Evolutionary conservation across 2,329 filamentous ascomycete genomes (phyloP).

Genomic region (Aspergillus oerlinghausenensis): DNA sequence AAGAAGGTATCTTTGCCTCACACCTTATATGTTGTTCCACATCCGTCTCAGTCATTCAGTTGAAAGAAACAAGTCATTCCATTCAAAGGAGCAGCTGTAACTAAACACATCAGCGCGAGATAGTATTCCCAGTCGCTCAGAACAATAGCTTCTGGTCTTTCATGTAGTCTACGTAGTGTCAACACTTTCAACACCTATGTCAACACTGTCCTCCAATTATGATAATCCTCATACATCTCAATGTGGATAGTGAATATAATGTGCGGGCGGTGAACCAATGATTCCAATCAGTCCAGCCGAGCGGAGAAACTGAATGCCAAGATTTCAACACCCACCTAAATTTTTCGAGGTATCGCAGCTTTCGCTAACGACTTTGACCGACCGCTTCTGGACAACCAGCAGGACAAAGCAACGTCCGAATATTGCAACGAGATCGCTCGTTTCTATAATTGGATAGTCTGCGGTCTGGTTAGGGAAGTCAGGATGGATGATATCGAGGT

Average conservation of each 20-base stretch:
- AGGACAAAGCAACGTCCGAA: slow-evolving; percentile 9
- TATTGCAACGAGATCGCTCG: slow-evolving; percentile 6
- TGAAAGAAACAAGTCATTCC: neutral
- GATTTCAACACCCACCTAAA: slow-evolving; percentile 35
- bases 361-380: slow-evolving; percentile 12
- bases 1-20: neutral
- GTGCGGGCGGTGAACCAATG: slow-evolving; percentile 20
- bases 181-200: too few relatives aligned
- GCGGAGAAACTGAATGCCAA: slow-evolving; percentile 33
- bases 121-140: neutral
- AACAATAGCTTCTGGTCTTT: neutral
- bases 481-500: slow-evolving; percentile 39
- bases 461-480: slow-evolving; percentile 3
- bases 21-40: neutral
- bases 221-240: neutral
- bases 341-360: slow-evolving; percentile 33
- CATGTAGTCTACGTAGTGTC: neutral
- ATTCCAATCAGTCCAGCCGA: slow-evolving; percentile 13
- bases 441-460: neutral
- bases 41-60: neutral
- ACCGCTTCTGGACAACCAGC: slow-evolving; percentile 11
- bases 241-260: neutral
- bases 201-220: neutral
- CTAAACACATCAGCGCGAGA: neutral
- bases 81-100: neutral